phyloP scores from a whole-genome alignment of 176 grass and related monocot genomes.

The Triticum turgidum region DNA sequence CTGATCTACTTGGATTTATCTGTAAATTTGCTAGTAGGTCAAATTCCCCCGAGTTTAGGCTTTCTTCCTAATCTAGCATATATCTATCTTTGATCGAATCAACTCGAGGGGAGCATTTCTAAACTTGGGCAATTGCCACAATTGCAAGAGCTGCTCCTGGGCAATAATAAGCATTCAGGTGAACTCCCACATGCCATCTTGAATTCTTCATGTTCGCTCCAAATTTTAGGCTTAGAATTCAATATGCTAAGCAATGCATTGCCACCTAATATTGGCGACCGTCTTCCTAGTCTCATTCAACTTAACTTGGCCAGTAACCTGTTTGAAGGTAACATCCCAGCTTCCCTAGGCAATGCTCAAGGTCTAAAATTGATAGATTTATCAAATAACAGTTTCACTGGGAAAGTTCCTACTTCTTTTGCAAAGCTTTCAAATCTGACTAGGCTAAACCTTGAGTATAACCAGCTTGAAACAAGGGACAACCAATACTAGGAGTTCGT shows the following conservation, averaged over 20 bases:
- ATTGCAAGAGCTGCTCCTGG: too few species aligned
- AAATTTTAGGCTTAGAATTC: too few species aligned
- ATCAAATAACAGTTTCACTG: background rate
- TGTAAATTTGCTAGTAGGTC: too few species aligned
- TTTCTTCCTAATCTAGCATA: too few species aligned
- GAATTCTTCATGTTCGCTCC: too few species aligned
- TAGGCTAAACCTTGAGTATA: background rate
- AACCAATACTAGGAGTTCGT: conserved; percentile 24
- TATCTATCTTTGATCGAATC: too few species aligned
- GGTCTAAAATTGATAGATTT: background rate
- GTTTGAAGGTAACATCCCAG: conserved; percentile 25
- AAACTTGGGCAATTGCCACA: fast-evolving
- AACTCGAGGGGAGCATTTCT: too few species aligned
- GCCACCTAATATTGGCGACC: too few species aligned
- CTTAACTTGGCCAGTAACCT: background rate
- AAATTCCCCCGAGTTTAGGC: background rate
- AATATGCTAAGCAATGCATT: too few species aligned
- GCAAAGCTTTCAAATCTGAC: background rate
- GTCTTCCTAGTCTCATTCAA: too few species aligned
- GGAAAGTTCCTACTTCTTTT: conserved; percentile 6
- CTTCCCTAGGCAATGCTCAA: conserved; percentile 19
- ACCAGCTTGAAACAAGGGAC: conserved; percentile 23
- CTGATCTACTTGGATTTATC: background rate
- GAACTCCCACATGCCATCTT: too few species aligned
- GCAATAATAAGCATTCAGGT: too few species aligned